Evolutionary conservation across 805 yeast species (phyloP), one percentile per base, ranked within the genome.

Genomic region (Saccharomycopsis javanensis): DNA sequence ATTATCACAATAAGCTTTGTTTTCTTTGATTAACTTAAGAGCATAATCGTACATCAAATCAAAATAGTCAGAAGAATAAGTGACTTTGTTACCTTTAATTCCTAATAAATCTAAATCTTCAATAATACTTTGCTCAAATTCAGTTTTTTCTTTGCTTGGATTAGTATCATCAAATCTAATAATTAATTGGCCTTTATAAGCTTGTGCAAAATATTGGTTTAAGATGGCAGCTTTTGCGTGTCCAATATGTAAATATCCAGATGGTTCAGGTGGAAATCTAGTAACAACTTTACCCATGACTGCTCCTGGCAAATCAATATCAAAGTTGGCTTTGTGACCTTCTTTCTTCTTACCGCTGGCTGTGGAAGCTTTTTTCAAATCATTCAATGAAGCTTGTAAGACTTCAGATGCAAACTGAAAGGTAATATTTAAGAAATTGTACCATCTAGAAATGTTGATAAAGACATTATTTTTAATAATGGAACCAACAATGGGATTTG

Each of bases 211-310:
- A 76, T 91, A 92, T 74, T 94, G 94, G 76, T 94, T 94, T 70
- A 94, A 80, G 59, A 94, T 79, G 56, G 99, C 99, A 61, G 99
- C 99, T 74, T 94, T 94, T 60, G 96, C 99, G 70, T 94, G 99
- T 65, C 99, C 99, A 74, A 94, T 94, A 74, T 94, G 99, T 73
- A 94, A 80, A 73, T 91, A 94, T 75, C 99, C 99, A 75, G 96
- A 88, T 60, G 99, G 99, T 77, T 94, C 99, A 63, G 99, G 99
- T 59, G 96, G 99, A 83, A 94, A 94, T 75, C 99, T 86, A 56
- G 99, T 95, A 56, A 95, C 98, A 58, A 94, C 99, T 73, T 91
- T 77, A 63, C 99, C 99, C 58, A 86, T 83, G 67, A 80, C 83
- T 59, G 99, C 99, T 69, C 83, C 95, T 59, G 86, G 87, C 64